These are phyloP conservation scores for Prunus campanulata DNA, from an alignment of 306 rosid species.

Conservation along the genomic window DNA sequence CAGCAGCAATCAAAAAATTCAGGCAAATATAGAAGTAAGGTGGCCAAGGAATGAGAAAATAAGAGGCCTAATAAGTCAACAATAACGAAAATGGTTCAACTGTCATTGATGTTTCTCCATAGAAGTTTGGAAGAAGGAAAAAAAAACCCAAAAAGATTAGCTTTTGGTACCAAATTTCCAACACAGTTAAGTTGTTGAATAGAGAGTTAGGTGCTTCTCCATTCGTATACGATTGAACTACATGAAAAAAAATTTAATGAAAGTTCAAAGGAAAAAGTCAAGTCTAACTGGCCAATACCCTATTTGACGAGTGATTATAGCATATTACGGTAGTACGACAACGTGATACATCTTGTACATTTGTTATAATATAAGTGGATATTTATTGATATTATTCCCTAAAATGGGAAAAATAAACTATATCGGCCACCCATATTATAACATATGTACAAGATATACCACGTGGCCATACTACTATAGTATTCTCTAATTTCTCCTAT, in stretches of 20 bases:
- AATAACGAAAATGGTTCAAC: not conserved
- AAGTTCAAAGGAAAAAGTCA: conserved; percentile 6
- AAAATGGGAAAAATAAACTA: rapidly evolving
- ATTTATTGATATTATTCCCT: too few species aligned
- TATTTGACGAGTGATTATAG: not conserved
- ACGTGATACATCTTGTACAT: too few species aligned
- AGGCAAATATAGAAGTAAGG: not conserved
- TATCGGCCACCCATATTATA: too few species aligned
- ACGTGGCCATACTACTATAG: rapidly evolving
- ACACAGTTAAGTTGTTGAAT: not conserved
- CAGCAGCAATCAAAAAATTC: not conserved
- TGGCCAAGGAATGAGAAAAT: not conserved
- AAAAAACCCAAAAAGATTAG: not conserved
- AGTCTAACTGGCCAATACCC: conserved; percentile 15
- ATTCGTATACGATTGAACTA: conserved; percentile 33
- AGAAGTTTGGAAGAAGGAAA: not conserved
- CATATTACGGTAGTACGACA: too few species aligned
- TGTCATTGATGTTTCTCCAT: not conserved
- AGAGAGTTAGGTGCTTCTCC: not conserved
- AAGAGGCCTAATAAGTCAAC: not conserved
- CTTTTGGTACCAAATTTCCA: not conserved
- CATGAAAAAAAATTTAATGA: conserved; percentile 3
- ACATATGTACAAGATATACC: too few species aligned
- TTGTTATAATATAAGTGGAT: too few species aligned
- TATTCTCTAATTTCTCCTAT: too few species aligned